Evolutionary conservation across 129 eudicot genomes (phyloP).

Genomic region (Artemisia tridentata): DNA sequence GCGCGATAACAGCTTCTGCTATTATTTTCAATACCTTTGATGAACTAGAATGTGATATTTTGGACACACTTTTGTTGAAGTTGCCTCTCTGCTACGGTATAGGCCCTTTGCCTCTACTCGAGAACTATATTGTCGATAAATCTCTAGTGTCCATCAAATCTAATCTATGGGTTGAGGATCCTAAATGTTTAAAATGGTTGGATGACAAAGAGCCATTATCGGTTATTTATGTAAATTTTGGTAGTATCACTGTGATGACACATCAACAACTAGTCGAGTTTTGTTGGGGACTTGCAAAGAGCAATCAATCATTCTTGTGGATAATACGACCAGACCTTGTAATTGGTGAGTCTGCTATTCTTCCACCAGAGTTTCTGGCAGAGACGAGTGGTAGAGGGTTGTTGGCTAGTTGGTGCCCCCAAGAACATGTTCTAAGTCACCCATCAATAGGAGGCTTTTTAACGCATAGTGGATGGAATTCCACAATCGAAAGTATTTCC

Average conservation of each 20-base stretch:
- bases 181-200: slow-evolving; percentile 40
- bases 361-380: slow-evolving; percentile 21
- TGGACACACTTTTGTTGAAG: slow-evolving; percentile 18
- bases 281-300: slow-evolving; percentile 40
- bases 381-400: slow-evolving; percentile 30
- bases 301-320: slow-evolving; percentile 32
- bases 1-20: slow-evolving; percentile 26
- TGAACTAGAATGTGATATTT: slow-evolving; percentile 23
- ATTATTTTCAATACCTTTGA: slow-evolving; percentile 37
- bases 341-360: slow-evolving; percentile 22
- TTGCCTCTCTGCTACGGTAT: slow-evolving; percentile 33
- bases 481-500: slow-evolving; percentile 32
- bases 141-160: slow-evolving; percentile 29
- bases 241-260: slow-evolving; percentile 43
- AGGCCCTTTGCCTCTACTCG: slow-evolving; percentile 40
- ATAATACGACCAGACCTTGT: slow-evolving; percentile 37
- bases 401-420: slow-evolving; percentile 37
- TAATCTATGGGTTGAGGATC: slow-evolving; percentile 45
- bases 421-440: slow-evolving; percentile 39
- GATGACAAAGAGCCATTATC: slow-evolving; percentile 32
- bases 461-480: slow-evolving; percentile 41
- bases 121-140: slow-evolving; percentile 18
- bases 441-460: slow-evolving; percentile 30
- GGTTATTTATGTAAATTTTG: slow-evolving; percentile 50
- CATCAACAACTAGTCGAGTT: slow-evolving; percentile 33